phyloP scores from a whole-genome alignment of 1,139 yeast species.

The Taphrina deformans region DNA sequence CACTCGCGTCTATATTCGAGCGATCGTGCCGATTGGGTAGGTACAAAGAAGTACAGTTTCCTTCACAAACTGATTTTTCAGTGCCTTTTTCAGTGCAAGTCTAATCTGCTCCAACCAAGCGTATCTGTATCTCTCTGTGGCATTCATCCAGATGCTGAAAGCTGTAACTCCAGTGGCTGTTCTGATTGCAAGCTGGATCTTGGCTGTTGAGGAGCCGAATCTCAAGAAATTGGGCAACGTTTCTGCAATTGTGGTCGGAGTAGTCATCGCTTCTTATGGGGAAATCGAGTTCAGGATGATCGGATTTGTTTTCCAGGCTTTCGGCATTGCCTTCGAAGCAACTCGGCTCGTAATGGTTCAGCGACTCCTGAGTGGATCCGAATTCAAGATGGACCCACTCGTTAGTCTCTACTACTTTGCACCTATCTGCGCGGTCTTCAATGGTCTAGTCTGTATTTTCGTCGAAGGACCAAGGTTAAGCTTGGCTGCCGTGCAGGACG shows the following conservation, averaged over 20 bases:
- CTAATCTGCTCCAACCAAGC: slow-evolving; percentile 40
- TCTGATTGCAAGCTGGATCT: slow-evolving; percentile 38
- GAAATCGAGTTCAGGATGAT: slow-evolving; percentile 38
- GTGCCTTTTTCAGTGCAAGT: slow-evolving; percentile 39
- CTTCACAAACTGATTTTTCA: neutral
- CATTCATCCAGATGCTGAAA: slow-evolving; percentile 42
- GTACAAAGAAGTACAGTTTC: no score
- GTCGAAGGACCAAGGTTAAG: slow-evolving; percentile 37
- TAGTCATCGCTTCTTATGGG: slow-evolving; percentile 40
- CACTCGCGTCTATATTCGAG: slow-evolving; percentile 36
- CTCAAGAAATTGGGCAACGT: slow-evolving; percentile 38
- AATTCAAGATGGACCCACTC: slow-evolving; percentile 40
- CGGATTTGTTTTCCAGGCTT: slow-evolving; percentile 39
- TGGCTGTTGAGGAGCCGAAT: slow-evolving; percentile 39
- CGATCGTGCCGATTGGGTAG: slow-evolving; percentile 40
- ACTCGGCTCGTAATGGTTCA: slow-evolving; percentile 40
- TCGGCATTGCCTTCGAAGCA: slow-evolving; percentile 40
- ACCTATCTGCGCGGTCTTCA: slow-evolving; percentile 40
- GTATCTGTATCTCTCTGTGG: slow-evolving; percentile 40
- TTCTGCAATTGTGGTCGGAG: slow-evolving; percentile 40
- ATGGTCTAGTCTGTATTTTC: slow-evolving; percentile 10
- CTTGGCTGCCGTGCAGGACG: slow-evolving; percentile 30
- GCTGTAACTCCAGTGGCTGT: slow-evolving; percentile 42
- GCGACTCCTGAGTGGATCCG: slow-evolving; percentile 35
- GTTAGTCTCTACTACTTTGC: slow-evolving; percentile 41